A percentile compares a stretch with the other conserved stretches of the same genome.
Evolutionary conservation across 345 rosid genomes (phyloP).

Genomic region (Lenwebbia sp.): DNA sequence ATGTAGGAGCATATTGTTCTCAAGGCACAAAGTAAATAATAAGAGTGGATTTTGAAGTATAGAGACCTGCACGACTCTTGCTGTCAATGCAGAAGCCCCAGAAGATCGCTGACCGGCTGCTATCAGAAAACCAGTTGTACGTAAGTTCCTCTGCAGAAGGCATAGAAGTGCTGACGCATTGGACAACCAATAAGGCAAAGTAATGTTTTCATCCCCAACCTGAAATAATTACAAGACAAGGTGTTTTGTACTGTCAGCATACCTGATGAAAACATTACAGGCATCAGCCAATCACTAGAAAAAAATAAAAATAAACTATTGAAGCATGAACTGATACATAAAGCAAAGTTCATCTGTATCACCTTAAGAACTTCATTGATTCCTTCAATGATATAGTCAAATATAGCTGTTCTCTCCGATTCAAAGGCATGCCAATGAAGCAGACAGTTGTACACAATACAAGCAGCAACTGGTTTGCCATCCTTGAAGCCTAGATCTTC

Average conservation of each 20-base stretch:
- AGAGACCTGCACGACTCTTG: constrained; percentile 57
- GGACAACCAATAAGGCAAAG: constrained; percentile 90
- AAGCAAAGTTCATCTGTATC: not conserved
- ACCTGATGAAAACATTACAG: not conserved
- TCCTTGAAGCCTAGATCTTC: constrained; percentile 70
- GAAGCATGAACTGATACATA: not conserved
- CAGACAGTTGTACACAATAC: constrained; percentile 82
- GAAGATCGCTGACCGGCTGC: constrained; percentile 45
- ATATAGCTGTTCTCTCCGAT: constrained; percentile 79
- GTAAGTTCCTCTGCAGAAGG: constrained; percentile 80
- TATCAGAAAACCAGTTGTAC: constrained; percentile 63
- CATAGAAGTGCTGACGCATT: constrained; percentile 94
- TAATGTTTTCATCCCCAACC: constrained; percentile 61
- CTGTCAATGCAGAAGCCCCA: constrained; percentile 41
- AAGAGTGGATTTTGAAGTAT: not conserved
- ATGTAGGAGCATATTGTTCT: not conserved
- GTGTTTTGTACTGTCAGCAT: not conserved
- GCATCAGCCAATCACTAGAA: not conserved
- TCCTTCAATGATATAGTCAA: constrained; percentile 84
- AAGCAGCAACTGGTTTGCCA: constrained; percentile 90
- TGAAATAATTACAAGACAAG: constrained; percentile 22
- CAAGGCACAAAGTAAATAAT: not conserved
- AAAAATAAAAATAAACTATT: not conserved
- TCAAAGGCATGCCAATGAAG: constrained; percentile 93
- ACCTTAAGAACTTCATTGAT: constrained; percentile 84